Conservation (phyloP, 164 flowering plant species). For the Vitis rotundifolia region DNA sequence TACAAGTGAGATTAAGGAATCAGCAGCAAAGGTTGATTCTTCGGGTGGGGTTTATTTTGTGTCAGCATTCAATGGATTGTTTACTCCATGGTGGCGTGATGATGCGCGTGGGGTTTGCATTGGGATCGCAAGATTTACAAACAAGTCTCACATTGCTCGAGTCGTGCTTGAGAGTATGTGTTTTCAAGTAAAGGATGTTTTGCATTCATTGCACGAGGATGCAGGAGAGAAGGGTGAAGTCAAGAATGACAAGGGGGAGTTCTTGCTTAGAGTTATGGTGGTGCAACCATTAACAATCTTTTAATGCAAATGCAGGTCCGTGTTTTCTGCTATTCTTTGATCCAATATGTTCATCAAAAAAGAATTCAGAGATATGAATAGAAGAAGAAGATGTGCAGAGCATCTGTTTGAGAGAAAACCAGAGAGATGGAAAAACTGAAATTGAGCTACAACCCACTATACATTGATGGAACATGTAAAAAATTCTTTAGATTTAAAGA, state of each 20-base stretch:
- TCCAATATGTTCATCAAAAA: too few relatives aligned
- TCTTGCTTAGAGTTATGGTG: constrained; percentile 91
- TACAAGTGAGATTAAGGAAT: constrained; percentile 74
- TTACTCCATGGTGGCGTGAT: constrained; percentile 99
- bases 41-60: constrained; percentile 94
- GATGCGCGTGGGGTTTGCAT: constrained; percentile 94
- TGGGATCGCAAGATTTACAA: constrained; percentile 89
- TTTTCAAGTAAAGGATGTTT: constrained; percentile 90
- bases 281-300: constrained; percentile 89
- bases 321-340: background rate
- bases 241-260: constrained; percentile 57
- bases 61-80: constrained; percentile 91
- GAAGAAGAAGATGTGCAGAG: too few relatives aligned
- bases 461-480: too few relatives aligned
- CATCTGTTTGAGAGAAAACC: too few relatives aligned
- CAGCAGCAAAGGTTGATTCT: constrained; percentile 65
- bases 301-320: constrained; percentile 93
- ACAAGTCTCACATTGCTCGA: constrained; percentile 80
- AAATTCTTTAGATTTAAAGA: too few relatives aligned
- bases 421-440: too few relatives aligned
- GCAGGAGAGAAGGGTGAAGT: constrained; percentile 46
- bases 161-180: constrained; percentile 97
- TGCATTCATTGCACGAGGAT: constrained; percentile 95
- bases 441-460: too few relatives aligned
- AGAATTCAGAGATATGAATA: too few relatives aligned